Percentiles rank a stretch among this genome's conserved stretches.
These are phyloP conservation scores for Candolleomyces eurysporus DNA, from an alignment of 768 basidiomycete species.

Conservation along the genomic window DNA sequence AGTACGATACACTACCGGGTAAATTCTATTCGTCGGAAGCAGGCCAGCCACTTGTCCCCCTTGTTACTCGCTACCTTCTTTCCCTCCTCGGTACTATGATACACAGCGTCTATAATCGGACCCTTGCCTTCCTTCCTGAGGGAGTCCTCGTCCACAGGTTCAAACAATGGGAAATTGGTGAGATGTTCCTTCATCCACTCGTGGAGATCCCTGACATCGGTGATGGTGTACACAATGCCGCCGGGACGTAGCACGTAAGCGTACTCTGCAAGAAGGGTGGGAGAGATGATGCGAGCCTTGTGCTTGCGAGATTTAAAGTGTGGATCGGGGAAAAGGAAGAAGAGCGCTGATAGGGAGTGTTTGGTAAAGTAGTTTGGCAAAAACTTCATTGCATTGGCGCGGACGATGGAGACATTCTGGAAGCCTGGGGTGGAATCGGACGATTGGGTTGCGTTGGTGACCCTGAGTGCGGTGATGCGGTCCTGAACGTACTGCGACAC, in stretches of 20 bases:
- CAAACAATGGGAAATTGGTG: slow-evolving; percentile 84
- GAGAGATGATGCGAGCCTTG: slow-evolving; percentile 98
- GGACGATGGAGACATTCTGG: slow-evolving; percentile 89
- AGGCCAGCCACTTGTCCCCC: slow-evolving; percentile 90
- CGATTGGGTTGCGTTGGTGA: slow-evolving; percentile 36
- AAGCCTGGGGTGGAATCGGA: slow-evolving; percentile 45
- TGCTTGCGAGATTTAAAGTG: slow-evolving; percentile 98
- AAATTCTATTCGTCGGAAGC: slow-evolving; percentile 68
- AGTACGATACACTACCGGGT: slow-evolving; percentile 6
- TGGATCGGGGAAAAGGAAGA: slow-evolving; percentile 98
- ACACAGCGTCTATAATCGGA: slow-evolving; percentile 77
- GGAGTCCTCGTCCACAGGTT: slow-evolving; percentile 70
- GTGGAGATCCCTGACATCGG: slow-evolving; percentile 92
- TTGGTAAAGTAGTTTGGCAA: slow-evolving; percentile 94
- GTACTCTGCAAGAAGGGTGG: slow-evolving; percentile 96
- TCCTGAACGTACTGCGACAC: slow-evolving; percentile 96
- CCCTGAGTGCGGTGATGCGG: slow-evolving; percentile 89
- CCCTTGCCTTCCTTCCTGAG: slow-evolving; percentile 77
- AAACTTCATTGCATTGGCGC: slow-evolving; percentile 99
- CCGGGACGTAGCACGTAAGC: slow-evolving; percentile 90
- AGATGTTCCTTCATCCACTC: slow-evolving; percentile 94
- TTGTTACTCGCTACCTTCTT: slow-evolving; percentile 92
- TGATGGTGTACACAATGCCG: slow-evolving; percentile 97
- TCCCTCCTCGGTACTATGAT: slow-evolving; percentile 90
- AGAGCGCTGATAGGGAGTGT: slow-evolving; percentile 86